Evolutionary conservation across 495 filamentous ascomycete species (phyloP), one percentile per base, ranked within the genome.

Genomic region (Polyplosphaeria fusca): DNA sequence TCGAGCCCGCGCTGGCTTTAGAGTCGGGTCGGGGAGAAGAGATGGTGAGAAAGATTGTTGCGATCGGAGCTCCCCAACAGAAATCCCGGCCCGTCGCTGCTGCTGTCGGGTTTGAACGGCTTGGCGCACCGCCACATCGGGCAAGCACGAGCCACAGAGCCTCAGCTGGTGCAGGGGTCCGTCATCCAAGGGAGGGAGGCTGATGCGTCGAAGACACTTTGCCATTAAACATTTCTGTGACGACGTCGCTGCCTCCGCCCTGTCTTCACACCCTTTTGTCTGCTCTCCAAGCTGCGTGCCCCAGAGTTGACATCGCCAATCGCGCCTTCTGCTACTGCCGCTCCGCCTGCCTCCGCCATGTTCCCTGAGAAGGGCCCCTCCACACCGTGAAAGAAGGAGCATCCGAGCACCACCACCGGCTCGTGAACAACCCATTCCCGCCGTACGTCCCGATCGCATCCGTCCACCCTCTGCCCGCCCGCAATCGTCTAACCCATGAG

Each of bases 161-260:
- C 7, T 23, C 52, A 48, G 43, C 43, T 42, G 39, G 41, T 19
- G 43, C 43, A 11, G 16, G 48, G 43, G 32, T 47, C 52, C 25
- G 16, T 12, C 37, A 45, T 45, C 23, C 27, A 54, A 23, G 30
- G 30, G 30, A 35, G 7, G 51, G 55, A 51, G 47, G 55, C 55
- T 51, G 55, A 58, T 46, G 55, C 38, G 16, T 16, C 47, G 27
- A 58, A 51, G 47, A 51, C 55, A 58, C 55, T 58, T 58, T 58
- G 55, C n/a, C 30, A 35, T 35, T 35, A 9, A 7, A 35, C 30
- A 35, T 7, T n/a, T 9, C 30, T 35, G 30, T 35, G 7, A 7
- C 30, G 19, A 5, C 11, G 39, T 5, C 7, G 19, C 18, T 43
- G 39, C 39, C 18, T 12, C 9, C n/a, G n/a, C n/a, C 9, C 39